Base-by-base conservation (phyloP, 257 asterid genomes). In the Jasminum sambac region DNA sequence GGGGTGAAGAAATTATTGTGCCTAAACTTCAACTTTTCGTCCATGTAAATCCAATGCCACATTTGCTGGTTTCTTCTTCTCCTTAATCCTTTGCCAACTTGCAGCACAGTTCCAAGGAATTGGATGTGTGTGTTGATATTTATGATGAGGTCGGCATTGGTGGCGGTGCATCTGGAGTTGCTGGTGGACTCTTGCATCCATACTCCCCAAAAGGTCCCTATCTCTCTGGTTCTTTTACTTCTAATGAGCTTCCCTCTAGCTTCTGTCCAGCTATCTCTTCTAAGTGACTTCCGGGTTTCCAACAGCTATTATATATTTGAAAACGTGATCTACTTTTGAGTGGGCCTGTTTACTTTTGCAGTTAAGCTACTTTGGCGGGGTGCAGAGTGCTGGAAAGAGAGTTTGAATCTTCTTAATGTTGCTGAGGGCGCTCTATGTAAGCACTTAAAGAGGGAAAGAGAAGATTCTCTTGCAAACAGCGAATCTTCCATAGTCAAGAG, bases 131-230 rank as follows among this genome's bases (percentile, higher is more conserved):
- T 77, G 83, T 95, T 72, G 97, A 95, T 79, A 71, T 95, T 59
- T 95, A 88, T 72, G 96, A 95, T 82, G 98, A 89, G 79, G 86
- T 79, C 69, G 99, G 97, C 26, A 70, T 91, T 50, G 99, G 99
- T 40, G 99, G 99, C 65, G 99, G 99, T 72, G 99, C 98, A 34
- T 95, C 99, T 66, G 99, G 99, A 66, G 87, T 95, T 73, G 92
- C 98, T 78, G 99, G 97, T 44, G 98, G 99, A 39, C 98, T 95
- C 69, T 87, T 95, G 69, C 97, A 95, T 80, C 99, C 99, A 4
- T 95, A 95, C 74, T 88, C 98, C 40, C 98, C 99, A 11, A 95
- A 91, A 88, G 97, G 97, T 91, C 48, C 67, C 8, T 55, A n/a
- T 63, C 46, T 38, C 67, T 21, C 57, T 17, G 11, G 48, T 55